phyloP scores from a whole-genome alignment of 208 protist species.

The Crithidia thermophila region DNA sequence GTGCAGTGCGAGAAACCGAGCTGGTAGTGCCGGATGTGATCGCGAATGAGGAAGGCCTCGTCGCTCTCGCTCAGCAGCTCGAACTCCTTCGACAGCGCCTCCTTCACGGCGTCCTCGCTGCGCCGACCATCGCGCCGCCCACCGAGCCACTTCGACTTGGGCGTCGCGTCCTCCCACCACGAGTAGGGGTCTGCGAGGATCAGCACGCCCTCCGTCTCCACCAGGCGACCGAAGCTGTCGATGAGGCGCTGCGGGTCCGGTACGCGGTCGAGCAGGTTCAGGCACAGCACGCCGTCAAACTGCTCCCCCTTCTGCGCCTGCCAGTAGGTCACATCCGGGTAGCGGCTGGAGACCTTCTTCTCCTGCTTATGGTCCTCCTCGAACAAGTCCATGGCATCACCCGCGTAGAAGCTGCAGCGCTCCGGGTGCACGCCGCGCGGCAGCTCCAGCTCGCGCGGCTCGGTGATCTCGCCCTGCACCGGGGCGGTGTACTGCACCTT shows the following conservation, averaged over 20 bases:
- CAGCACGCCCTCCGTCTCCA: slow-evolving; percentile 67
- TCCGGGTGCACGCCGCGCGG: slow-evolving; percentile 37
- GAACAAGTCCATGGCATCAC: slow-evolving; percentile 70
- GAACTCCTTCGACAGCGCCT: slow-evolving; percentile 61
- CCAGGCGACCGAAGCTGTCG: slow-evolving; percentile 39
- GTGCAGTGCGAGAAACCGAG: slow-evolving; percentile 86
- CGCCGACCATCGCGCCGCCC: slow-evolving; percentile 27
- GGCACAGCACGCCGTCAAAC: slow-evolving; percentile 80
- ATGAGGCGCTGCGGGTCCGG: slow-evolving; percentile 71
- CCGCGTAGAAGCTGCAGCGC: slow-evolving; percentile 56
- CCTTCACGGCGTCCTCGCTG: slow-evolving; percentile 70
- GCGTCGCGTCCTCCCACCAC: slow-evolving; percentile 78
- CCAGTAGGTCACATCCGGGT: slow-evolving; percentile 54
- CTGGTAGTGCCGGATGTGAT: slow-evolving; percentile 88
- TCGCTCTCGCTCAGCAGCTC: slow-evolving; percentile 76
- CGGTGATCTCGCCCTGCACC: slow-evolving; percentile 63
- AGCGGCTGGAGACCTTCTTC: slow-evolving; percentile 26
- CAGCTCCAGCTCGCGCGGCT: slow-evolving; percentile 37
- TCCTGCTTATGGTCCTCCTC: slow-evolving; percentile 31
- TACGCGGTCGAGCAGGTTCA: slow-evolving; percentile 86
- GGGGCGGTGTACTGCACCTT: slow-evolving; percentile 56
- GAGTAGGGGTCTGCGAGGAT: slow-evolving; percentile 88
- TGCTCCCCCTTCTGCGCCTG: slow-evolving; percentile 50
- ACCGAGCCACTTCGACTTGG: slow-evolving; percentile 72
- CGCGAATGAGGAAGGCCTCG: slow-evolving; percentile 89